Base-by-base conservation (phyloP, 2,329 filamentous ascomycete genomes). In the Fusarium nanum region DNA sequence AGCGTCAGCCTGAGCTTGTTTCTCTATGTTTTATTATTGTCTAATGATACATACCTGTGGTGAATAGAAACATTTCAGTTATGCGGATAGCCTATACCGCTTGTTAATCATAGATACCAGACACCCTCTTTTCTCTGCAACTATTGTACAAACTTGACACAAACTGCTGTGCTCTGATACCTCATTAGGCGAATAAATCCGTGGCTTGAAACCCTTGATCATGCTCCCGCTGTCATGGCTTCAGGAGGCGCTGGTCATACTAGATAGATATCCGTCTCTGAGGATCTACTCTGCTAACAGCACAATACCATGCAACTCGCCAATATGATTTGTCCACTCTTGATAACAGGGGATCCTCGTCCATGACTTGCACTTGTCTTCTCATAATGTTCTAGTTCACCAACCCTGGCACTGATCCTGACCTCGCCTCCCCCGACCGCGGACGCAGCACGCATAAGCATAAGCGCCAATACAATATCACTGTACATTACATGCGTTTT, bases 321-420 rank as follows among this genome's bases (percentile, higher is more conserved):
- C 27, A 16, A 18, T 60, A 37, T 49, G 44, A 34, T 44, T 60
- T 55, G 48, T 37, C 42, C 45, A 48, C 14, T 27, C 49, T 23
- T 46, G 18, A 16, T 60, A 55, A 32, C 67, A 71, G 55, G 67
- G 67, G 67, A 68, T 57, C 67, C 67, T 68, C 58, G 67, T 60
- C 63, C 58, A 71, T 42, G 40, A 57, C 64, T 64, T 64, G 54
- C 54, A 47, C 56, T 40, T 42, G 30, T 65, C 41, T 53, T 55
- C 49, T 59, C 47, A 63, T 54, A 40, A 49, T 42, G 54, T 60
- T 66, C 54, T 65, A 66, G 63, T 48, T 55, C 27, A 40, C 34
- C 47, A 40, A 32, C 28, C 40, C 27, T n/a, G 28, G 16, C 28
- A 6, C 14, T 30, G 18, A 25, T 47, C 40, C 56, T 49, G 47